phyloP scores from a whole-genome alignment of 2,329 filamentous ascomycete genomes.

The Diaporthe longicolla region DNA sequence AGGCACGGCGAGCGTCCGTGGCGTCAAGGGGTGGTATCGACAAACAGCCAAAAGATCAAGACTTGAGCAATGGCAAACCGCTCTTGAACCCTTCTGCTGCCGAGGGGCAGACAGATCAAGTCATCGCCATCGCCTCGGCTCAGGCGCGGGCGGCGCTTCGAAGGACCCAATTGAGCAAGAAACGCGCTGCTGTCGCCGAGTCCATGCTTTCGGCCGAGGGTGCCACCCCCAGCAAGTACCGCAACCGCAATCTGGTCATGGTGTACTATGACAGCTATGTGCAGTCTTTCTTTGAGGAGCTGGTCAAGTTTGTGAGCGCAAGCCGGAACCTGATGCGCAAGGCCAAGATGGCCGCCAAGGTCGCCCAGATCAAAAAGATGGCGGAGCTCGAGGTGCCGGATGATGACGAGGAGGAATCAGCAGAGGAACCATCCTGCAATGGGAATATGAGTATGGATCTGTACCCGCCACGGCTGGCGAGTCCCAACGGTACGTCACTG shows the following conservation, averaged over 20 bases:
- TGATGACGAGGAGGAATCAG: constrained; percentile 57
- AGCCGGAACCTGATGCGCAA: constrained; percentile 89
- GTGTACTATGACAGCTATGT: constrained; percentile 95
- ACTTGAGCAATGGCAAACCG: constrained; percentile 46
- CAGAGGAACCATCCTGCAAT: constrained; percentile 41
- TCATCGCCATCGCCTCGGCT: constrained; percentile 61
- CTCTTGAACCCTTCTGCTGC: constrained; percentile 54
- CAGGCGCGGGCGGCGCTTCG: constrained; percentile 63
- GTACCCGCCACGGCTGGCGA: constrained; percentile 15
- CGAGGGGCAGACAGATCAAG: constrained; percentile 59
- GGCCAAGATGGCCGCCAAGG: constrained; percentile 85
- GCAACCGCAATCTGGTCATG: constrained; percentile 81
- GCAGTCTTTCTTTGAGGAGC: constrained; percentile 83
- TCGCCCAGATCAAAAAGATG: constrained; percentile 74
- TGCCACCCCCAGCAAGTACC: constrained; percentile 67
- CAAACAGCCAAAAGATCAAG: constrained; percentile 29
- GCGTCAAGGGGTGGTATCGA: constrained; percentile 34
- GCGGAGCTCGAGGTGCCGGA: constrained; percentile 71
- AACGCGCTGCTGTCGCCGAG: constrained; percentile 50
- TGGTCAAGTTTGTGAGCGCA: constrained; percentile 85
- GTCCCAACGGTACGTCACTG: neutral
- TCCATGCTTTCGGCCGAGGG: constrained; percentile 66
- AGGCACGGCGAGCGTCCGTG: constrained; percentile 33
- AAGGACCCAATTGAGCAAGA: constrained; percentile 60
- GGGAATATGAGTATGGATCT: constrained; percentile 44